Evolutionary conservation across 2,329 filamentous ascomycete species (phyloP), one percentile per base, ranked within the genome.

Genomic region (Didymellaceae sp.): DNA sequence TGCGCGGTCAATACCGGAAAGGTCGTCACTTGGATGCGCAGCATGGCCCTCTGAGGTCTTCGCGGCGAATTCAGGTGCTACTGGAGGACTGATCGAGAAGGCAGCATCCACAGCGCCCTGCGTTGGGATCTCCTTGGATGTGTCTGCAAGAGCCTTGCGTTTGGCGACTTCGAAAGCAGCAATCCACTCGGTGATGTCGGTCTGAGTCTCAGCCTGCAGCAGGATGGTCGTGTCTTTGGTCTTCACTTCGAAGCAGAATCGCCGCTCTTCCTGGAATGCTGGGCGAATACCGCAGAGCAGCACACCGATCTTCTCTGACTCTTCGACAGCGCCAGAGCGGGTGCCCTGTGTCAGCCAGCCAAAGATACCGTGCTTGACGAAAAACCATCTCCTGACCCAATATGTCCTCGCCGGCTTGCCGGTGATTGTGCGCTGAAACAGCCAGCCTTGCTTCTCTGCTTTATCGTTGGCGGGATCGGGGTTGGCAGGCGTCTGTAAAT

Each of bases 181-280:
- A 46, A 99, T 86, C 94, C 94, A 99, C 64, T 96, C 90, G 51
- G 89, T 91, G n/a, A 99, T 82, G 68, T 97, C 90, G 40, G 78
- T 80, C 70, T 99, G 94, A 0, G 91, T 96, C 71, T 99, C 94
- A 4, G 93, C 90, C 75, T 99, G 94, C 3, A 99, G 80, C 52
- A 97, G 78, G 57, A 96, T 86, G 40, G 87, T 94, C 56, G 89
- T 89, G 66, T 90, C 96, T 74, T 97, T 99, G 2, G 94, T 99
- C 79, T 97, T 99, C 66, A 99, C 89, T 74, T 99, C 94, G 65
- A 99, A 97, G 71, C 94, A 97, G 74, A 97, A 99, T 13, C 94
- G 85, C 30, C 94, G 86, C 66, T 99, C 94, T 74, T 99, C 94
- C 60, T 90, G 87, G 42, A 95, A 88, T 0, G 92, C 91, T 14